Evolutionary conservation across 2,329 filamentous ascomycete genomes (phyloP), one percentile per base, ranked within the genome.

Genomic region (Nemania abortiva): DNA sequence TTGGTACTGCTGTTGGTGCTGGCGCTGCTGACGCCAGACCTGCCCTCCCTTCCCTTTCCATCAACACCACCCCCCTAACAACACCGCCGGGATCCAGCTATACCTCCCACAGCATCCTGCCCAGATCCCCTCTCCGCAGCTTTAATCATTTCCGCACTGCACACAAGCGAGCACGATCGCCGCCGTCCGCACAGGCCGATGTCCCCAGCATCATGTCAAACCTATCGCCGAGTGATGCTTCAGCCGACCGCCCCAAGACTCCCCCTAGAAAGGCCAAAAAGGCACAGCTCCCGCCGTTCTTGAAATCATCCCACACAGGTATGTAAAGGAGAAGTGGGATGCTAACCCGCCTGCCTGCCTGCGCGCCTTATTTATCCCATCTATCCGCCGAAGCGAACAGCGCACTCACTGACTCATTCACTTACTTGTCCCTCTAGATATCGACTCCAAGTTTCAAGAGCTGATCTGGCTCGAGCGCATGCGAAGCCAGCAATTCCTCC

Each of bases 381-480:
- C 64, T 24, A 42, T 11, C n/a, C n/a, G n/a, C n/a, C 27, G 1
- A 37, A 27, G 52, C 56, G 66, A 49, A 61, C 54, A 18, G 2
- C 9, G 31, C 29, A 24, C 22, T 6, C 29, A 24, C 4, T n/a
- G n/a, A n/a, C n/a, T n/a, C n/a, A n/a, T n/a, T n/a, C n/a, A n/a
- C n/a, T 54, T 54, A 68, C 18, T 56, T 56, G n/a, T 70, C 13
- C 72, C 31, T 34, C 5, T 34, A 87, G 86, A 85, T 34, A 85
- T 88, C 72, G 79, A 84, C 39, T 72, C 74, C 70, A 87, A 85
- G 72, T 89, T 87, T 72, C 80, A 83, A 22, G 86, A 89, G 27
- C 79, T 89, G 47, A 81, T 80, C 20, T 87, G 85, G 85, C 81
- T 82, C 52, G 87, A 89, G 75, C 83, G 85, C 53, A 77, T 83